A percentile compares a stretch with the other conserved stretches of the same genome.
Evolutionary conservation across 345 rosid genomes (phyloP).

Genomic region (Eucalyptus tenuipes): DNA sequence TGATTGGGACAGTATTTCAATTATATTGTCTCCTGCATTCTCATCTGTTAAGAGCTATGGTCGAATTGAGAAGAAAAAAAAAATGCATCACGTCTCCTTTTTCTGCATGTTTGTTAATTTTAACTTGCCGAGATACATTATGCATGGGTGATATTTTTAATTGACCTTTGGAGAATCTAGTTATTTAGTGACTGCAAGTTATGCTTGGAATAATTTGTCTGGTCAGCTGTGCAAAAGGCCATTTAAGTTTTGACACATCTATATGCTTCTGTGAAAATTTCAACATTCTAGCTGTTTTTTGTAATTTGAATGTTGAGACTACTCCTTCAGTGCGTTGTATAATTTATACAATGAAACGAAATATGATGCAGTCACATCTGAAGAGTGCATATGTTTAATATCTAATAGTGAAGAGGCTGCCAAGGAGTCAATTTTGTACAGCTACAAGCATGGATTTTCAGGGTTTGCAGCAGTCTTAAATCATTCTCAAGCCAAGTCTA

Average conservation of each 20-base stretch:
- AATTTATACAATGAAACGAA: neutral
- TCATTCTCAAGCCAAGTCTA: conserved; percentile 29
- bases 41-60: neutral
- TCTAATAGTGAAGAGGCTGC: conserved; percentile 42
- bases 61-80: neutral
- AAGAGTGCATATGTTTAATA: neutral
- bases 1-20: neutral
- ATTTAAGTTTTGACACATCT: neutral
- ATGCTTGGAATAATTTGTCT: neutral
- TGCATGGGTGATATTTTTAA: neutral
- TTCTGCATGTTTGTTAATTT: neutral
- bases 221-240: neutral
- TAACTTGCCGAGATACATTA: neutral
- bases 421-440: conserved; percentile 28
- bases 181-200: neutral
- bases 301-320: neutral
- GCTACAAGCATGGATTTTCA: conserved; percentile 53
- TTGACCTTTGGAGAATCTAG: neutral
- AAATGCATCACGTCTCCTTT: neutral
- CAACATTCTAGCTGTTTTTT: neutral
- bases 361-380: neutral
- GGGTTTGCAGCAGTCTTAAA: conserved; percentile 44
- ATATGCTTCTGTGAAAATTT: neutral
- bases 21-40: neutral
- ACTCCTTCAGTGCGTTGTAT: neutral